Percentiles rank a stretch among this genome's conserved stretches.
Evolutionary conservation across 1,284 basidiomycete species (phyloP).

Genomic region (Vanrija sp.): DNA sequence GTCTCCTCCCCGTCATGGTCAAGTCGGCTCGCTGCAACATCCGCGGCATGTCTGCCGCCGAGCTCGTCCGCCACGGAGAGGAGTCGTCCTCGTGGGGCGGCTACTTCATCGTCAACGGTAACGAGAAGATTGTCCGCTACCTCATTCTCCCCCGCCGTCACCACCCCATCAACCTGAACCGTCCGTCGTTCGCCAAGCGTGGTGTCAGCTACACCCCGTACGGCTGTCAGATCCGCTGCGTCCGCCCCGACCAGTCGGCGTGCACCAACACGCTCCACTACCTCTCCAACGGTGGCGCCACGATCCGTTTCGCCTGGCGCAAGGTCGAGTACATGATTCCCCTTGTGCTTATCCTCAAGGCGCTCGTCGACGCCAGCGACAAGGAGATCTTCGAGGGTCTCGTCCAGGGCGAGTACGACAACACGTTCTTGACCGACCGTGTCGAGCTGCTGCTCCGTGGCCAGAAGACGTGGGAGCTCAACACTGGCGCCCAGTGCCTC

Average conservation of each 20-base stretch:
- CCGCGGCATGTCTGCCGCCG: conserved; percentile 73
- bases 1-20: conserved; percentile 93
- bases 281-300: conserved; percentile 91
- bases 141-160: conserved; percentile 66
- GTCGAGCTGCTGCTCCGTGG: conserved; percentile 96
- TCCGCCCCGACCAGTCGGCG: conserved; percentile 83
- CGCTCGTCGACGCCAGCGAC: conserved; percentile 89
- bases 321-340: conserved; percentile 99
- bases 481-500: conserved; percentile 88
- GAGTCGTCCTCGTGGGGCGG: conserved; percentile 98
- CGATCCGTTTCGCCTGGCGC: conserved; percentile 92
- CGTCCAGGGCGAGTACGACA: conserved; percentile 93
- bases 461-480: conserved; percentile 87
- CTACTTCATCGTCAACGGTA: conserved; percentile 98
- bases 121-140: conserved; percentile 97
- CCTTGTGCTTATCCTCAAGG: conserved; percentile 94
- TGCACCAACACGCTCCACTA: conserved; percentile 97
- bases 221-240: conserved; percentile 93
- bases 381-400: conserved; percentile 98
- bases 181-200: conserved; percentile 84
- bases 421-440: conserved; percentile 96
- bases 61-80: conserved; percentile 86
- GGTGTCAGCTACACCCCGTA: conserved; percentile 92
- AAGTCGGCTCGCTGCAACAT: conserved; percentile 96
- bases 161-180: conserved; percentile 67